A percentile compares a stretch with the other conserved stretches of the same genome.
Evolutionary conservation across 768 basidiomycete genomes (phyloP).

Genomic region (Dacryopinax spathularia): DNA sequence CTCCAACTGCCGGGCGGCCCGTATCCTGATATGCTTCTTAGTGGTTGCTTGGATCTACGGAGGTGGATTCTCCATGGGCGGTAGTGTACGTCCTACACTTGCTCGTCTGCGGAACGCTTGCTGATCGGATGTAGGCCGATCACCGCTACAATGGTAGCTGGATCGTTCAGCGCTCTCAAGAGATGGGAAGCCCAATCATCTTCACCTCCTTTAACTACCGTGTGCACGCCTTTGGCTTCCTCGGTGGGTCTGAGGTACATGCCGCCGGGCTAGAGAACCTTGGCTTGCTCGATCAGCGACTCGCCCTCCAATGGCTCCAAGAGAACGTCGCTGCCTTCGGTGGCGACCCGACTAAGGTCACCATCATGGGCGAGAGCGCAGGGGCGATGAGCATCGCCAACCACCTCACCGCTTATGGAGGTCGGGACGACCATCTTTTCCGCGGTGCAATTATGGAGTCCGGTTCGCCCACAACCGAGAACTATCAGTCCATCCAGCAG

Average conservation of each 20-base stretch:
- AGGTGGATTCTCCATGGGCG: conserved; percentile 23
- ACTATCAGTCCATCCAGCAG: not conserved
- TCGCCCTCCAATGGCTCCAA: conserved; percentile 20
- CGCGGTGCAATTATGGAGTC: conserved; percentile 40
- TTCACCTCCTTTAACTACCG: conserved; percentile 40
- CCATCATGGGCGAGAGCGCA: conserved; percentile 42
- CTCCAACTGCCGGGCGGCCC: no score
- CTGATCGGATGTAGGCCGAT: conserved; percentile 12
- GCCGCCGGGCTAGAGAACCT: conserved; percentile 31
- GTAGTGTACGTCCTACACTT: not conserved
- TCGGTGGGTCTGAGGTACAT: conserved; percentile 31
- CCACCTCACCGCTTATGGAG: conserved; percentile 34
- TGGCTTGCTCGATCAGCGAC: conserved; percentile 33
- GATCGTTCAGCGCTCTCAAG: conserved; percentile 15
- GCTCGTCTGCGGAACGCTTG: not conserved
- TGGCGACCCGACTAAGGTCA: conserved; percentile 29
- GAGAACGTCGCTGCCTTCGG: conserved; percentile 22
- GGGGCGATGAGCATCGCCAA: conserved; percentile 39
- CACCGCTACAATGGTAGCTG: conserved; percentile 24
- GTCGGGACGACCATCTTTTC: conserved; percentile 34
- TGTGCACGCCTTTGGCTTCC: conserved; percentile 37
- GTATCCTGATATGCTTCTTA: no score
- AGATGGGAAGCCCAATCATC: conserved; percentile 32
- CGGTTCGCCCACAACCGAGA: conserved; percentile 31
- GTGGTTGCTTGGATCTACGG: conserved; percentile 36